These are phyloP conservation scores for Colletotrichum nymphaeae DNA, from an alignment of 2,329 filamentous ascomycete species.

Conservation along the genomic window DNA sequence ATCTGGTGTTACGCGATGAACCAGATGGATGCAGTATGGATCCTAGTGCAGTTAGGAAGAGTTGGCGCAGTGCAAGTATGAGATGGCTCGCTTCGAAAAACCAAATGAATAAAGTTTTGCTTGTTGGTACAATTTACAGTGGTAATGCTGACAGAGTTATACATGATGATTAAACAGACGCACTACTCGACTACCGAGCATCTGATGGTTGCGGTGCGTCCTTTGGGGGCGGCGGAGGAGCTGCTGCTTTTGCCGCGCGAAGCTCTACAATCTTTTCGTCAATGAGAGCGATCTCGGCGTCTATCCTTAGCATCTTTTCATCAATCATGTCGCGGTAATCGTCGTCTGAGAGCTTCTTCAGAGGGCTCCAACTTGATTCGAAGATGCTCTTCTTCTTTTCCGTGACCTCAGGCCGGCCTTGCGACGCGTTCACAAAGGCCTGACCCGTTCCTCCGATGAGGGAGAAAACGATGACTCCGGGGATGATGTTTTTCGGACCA, in stretches of 20 bases:
- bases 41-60: too few relatives aligned
- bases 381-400: constrained; percentile 55
- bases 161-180: background rate
- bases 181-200: background rate
- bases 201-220: background rate
- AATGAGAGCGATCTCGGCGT: constrained; percentile 81
- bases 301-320: constrained; percentile 77
- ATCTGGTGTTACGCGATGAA: background rate
- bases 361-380: constrained; percentile 76
- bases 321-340: constrained; percentile 78
- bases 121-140: constrained; percentile 10
- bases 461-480: constrained; percentile 62
- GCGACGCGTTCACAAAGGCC: constrained; percentile 47
- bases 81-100: too few relatives aligned
- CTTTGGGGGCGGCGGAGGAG: background rate
- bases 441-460: constrained; percentile 54
- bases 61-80: too few relatives aligned
- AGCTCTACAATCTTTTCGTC: constrained; percentile 76
- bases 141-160: background rate
- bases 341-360: constrained; percentile 76
- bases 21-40: background rate
- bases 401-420: constrained; percentile 36
- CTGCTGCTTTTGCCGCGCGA: constrained; percentile 31
- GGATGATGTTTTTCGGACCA: constrained; percentile 64
- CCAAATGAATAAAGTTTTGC: background rate